Evolutionary conservation across 148 eudicot genomes (phyloP).

Genomic region (Fallopia convolvulus): DNA sequence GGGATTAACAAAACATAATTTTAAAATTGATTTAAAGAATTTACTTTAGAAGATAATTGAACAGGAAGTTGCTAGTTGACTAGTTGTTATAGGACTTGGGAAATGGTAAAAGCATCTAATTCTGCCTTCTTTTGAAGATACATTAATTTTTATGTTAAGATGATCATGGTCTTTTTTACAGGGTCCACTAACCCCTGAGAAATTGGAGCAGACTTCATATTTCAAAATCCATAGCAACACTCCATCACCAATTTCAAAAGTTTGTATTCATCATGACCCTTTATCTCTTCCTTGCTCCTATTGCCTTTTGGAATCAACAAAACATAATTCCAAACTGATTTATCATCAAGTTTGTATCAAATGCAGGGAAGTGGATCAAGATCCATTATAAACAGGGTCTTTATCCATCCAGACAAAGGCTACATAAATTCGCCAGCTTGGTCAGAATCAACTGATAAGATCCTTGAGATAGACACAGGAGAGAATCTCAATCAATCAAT

Average conservation of each 20-base stretch:
- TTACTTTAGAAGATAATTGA: too few relatives aligned
- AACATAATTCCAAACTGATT: not conserved
- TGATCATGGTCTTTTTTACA: slow-evolving; percentile 16
- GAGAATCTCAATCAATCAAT: slow-evolving; percentile 14
- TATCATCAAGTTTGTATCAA: not conserved
- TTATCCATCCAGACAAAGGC: not conserved
- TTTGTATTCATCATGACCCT: slow-evolving; percentile 13
- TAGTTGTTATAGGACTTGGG: too few relatives aligned
- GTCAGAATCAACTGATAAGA: slow-evolving; percentile 23
- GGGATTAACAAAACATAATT: not conserved
- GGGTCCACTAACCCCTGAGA: slow-evolving; percentile 88
- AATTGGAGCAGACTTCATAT: slow-evolving; percentile 44
- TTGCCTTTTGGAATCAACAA: not conserved
- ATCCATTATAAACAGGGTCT: not conserved
- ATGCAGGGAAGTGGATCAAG: slow-evolving; percentile 8
- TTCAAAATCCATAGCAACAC: slow-evolving; percentile 32
- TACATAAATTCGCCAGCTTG: not conserved
- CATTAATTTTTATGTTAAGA: too few relatives aligned
- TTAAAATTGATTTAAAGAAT: not conserved
- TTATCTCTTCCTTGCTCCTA: not conserved
- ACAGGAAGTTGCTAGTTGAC: too few relatives aligned
- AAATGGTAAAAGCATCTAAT: too few relatives aligned
- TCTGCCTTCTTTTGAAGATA: too few relatives aligned
- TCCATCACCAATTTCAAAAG: slow-evolving; percentile 39
- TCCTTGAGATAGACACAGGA: slow-evolving; percentile 56